Evolutionary conservation across 208 protist genomes (phyloP).

Genomic region (Trypanosomatidae sp.): DNA sequence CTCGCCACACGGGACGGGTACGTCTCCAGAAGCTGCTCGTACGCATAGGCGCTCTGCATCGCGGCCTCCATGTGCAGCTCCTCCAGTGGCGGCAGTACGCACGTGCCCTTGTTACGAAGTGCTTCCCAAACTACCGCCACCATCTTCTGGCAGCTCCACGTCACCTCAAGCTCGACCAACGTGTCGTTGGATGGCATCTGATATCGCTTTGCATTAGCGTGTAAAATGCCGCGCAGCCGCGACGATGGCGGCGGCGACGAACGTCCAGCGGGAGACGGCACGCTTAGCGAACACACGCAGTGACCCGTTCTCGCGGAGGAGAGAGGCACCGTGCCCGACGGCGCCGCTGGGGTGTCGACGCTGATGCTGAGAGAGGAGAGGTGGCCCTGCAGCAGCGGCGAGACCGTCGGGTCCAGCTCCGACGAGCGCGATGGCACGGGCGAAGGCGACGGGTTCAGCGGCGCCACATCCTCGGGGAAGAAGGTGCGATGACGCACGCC

Average conservation of each 20-base stretch:
- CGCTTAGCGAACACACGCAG: neutral
- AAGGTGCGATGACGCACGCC: constrained; percentile 67
- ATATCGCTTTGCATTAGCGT: constrained; percentile 35
- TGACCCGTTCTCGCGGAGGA: neutral
- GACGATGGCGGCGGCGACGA: constrained; percentile 11
- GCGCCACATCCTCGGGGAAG: constrained; percentile 7
- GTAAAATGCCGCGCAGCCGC: constrained; percentile 49
- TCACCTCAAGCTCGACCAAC: constrained; percentile 55
- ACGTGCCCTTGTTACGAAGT: constrained; percentile 32
- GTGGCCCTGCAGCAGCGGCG: neutral
- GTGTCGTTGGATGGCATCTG: constrained; percentile 28
- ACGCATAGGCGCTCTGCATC: constrained; percentile 29
- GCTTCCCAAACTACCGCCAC: constrained; percentile 45
- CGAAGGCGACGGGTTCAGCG: neutral
- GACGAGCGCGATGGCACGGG: constrained; percentile 13
- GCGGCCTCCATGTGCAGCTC: constrained; percentile 40
- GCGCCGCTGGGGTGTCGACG: constrained; percentile 4
- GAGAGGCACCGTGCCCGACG: neutral
- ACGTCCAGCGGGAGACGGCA: neutral
- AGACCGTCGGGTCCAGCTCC: constrained; percentile 10
- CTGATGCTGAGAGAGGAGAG: neutral
- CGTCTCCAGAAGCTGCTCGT: constrained; percentile 45
- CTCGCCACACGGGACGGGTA: constrained; percentile 35
- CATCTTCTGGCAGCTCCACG: constrained; percentile 18
- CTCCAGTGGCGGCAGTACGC: constrained; percentile 41